Base-by-base conservation (phyloP, 2,329 filamentous ascomycete genomes). In the Aspergillus sp. region DNA sequence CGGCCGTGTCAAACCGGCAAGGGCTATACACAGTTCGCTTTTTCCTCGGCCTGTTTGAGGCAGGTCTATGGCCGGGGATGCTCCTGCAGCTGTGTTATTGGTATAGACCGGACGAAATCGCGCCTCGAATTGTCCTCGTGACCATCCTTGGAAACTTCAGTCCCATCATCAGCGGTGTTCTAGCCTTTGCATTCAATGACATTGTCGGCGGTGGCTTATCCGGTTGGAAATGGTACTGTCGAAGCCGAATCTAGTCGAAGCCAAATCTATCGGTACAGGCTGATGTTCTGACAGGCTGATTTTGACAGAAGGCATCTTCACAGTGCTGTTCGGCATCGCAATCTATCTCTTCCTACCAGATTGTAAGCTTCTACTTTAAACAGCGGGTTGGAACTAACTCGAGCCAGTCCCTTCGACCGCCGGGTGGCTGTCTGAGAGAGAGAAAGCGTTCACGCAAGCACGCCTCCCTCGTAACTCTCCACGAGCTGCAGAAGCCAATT, bases 171-270 rank as follows among this genome's bases (percentile, higher is more conserved):
- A 50, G 52, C 13, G 52, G 48, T 1, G 21, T 54, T 2, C 48
- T 54, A n/a, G 48, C 52, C 2, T 54, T 50, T 45, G 48, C 47
- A 2, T 54, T 48, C 19, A 46, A 54, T 11, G 52, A 36, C 2
- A 47, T 45, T 13, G 10, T 31, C 3, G 36, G 43, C 3, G 29
- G 52, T 5, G 36, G 43, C 0, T 13, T 54, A 25, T 54, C 48
- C 0, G 52, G 52, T 7, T 54, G 48, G 52, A 50, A 51, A 45
- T 54, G 52, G 47, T 54, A 47, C 16, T 20, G 17, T 29, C 4
- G 3, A 43, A 19, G 17, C 16, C 19, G 1, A 17, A n/a, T n/a
- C n/a, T n/a, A n/a, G n/a, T n/a, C n/a, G n/a, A n/a, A n/a, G n/a
- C n/a, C n/a, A n/a, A n/a, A n/a, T n/a, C n/a, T n/a, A n/a, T n/a